Evolutionary conservation across 169 alveolate species (phyloP), one percentile per base, ranked within the genome.

Genomic region (Eimeria tenella): DNA sequence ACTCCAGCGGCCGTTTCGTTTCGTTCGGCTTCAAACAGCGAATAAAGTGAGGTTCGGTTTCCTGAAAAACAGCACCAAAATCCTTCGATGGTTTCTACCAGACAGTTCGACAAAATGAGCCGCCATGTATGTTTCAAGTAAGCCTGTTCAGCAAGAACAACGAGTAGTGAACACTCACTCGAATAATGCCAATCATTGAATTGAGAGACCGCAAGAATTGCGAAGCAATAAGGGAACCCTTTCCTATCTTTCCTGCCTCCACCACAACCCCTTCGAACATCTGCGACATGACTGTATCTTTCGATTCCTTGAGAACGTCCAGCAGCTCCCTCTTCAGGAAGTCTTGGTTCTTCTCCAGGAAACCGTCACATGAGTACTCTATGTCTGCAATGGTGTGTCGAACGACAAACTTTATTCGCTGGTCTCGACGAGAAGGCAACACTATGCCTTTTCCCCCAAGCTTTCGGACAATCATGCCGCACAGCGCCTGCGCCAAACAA

Each of bases 1-100:
- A 98, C n/a, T 97, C 97, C 73, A 96, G 77, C 31, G 99, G 97
- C 23, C 93, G 88, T 88, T 97, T 97, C 77, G 95, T 49, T 31
- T 90, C 93, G 89, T 98, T 98, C 10, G 99, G 99, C 94, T 99
- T 99, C 49, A 99, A 96, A 75, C 99, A 99, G 52, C 99, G 96
- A 13, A 99, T 97, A 93, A 98, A 99, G 73, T 98, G 98, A 7
- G 99, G 99, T 62, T 96, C 97, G 1, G 99, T 97, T 84, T 96
- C 96, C 95, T 92, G 74, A 15, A 19, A 5, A 17, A 49, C n/a
- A 60, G 23, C 15, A 62, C 4, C 71, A 60, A 13, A 60, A 11
- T 0, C 71, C 15, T n/a, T 15, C 17, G 25, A 17, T 10, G 11
- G 74, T 6, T 65, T 21, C 21, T 4, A 8, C 0, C 23, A 17